Percentiles rank a stretch among this genome's conserved stretches.
phyloP scores from a whole-genome alignment of 768 basidiomycete species.

The Boletus edulis region DNA sequence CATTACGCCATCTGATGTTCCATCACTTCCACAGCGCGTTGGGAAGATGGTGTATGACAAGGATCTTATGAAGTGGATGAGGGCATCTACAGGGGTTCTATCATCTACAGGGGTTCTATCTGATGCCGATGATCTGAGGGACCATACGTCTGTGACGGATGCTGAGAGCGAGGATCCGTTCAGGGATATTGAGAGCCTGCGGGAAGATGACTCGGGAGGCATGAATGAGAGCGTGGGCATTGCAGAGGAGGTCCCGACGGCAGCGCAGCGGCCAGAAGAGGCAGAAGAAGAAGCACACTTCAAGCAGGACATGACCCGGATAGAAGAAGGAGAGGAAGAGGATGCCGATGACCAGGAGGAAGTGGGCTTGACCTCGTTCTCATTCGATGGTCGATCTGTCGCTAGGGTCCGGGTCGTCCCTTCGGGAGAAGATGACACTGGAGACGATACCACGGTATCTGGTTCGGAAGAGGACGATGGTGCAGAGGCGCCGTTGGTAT shows the following conservation, averaged over 20 bases:
- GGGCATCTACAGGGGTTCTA: conserved; percentile 43
- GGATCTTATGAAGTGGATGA: conserved; percentile 83
- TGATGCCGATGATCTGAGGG: conserved; percentile 28
- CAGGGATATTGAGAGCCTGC: conserved; percentile 84
- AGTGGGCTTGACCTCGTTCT: conserved; percentile 67
- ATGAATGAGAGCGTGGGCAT: neutral
- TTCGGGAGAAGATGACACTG: conserved; percentile 29
- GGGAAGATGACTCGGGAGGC: conserved; percentile 53
- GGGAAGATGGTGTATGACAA: conserved; percentile 89
- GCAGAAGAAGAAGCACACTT: conserved; percentile 16
- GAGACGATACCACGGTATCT: conserved; percentile 42
- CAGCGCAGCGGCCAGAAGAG: conserved; percentile 10
- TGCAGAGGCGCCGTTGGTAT: conserved; percentile 5
- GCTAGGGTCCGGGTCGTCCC: conserved; percentile 53
- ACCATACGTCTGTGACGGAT: conserved; percentile 32
- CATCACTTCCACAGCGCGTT: conserved; percentile 68
- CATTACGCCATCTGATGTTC: conserved; percentile 80
- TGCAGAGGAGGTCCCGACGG: conserved; percentile 1
- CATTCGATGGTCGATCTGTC: conserved; percentile 60
- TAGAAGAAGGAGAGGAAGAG: conserved; percentile 47
- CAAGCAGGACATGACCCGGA: conserved; percentile 31
- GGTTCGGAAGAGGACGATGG: conserved; percentile 29
- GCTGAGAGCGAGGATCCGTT: conserved; percentile 85
- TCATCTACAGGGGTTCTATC: conserved; percentile 37
- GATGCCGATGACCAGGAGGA: conserved; percentile 62